Base-by-base conservation (phyloP, 2,329 filamentous ascomycete genomes). In the Diaporthe citrichinensis region DNA sequence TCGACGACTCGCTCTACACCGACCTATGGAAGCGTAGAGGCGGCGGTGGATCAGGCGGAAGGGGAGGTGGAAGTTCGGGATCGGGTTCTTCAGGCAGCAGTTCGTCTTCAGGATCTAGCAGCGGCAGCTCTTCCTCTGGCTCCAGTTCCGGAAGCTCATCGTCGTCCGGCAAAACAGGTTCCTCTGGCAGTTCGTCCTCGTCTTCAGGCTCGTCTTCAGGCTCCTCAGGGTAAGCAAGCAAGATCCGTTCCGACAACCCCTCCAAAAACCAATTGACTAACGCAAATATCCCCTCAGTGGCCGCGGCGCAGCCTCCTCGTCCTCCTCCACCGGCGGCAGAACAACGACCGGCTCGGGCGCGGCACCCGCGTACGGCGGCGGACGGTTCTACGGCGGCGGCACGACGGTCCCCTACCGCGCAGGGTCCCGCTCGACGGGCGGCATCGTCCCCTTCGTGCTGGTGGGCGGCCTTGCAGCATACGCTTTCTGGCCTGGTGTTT, bases 351-450 rank as follows among this genome's bases (percentile, higher is more conserved):
- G 93, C 75, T 90, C 88, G 71, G 92, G 93, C 23, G 84, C 88
- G 1, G 79, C 85, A 23, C 91, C 90, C 4, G 76, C 80, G 0
- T 95, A 89, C 79, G 92, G 91, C 59, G 91, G 91, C 51, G 92
- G 92, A 10, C 79, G 81, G 71, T 94, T 89, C 82, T 95, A 95
- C 80, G 89, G 90, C 51, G 93, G 93, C 67, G 94, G 94, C 67
- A 88, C 91, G 0, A 76, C 85, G 3, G 81, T 82, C 0, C 93
- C 94, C 2, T 96, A 94, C 83, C 76, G 79, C 2, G 78, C 93
- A 3, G 93, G 92, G 9, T n/a, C 53, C 0, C 76, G 74, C 17
- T 87, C 87, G 1, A 88, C 86, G 4, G 87, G 88, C 4, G 88
- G 93, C 51, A 82, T 91, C 39, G 51, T 76, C 7, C 87, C 91